Conservation (phyloP, 805 yeast species). For the Starmerella kuoi region DNA sequence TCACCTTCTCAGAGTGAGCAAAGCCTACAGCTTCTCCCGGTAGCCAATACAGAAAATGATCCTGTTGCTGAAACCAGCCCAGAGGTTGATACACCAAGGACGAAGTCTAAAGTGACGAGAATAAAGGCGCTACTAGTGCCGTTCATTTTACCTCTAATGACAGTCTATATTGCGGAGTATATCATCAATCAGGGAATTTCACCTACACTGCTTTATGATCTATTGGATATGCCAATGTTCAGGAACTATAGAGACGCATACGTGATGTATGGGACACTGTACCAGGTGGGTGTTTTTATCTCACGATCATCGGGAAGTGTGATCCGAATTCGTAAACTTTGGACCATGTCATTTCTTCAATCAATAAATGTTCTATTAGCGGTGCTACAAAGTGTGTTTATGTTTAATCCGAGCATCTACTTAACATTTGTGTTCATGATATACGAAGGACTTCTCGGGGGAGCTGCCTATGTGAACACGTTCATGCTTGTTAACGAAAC, state of each 20-base stretch:
- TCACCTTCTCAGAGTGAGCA: neutral
- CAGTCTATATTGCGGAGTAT: conserved; percentile 81
- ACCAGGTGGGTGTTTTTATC: conserved; percentile 85
- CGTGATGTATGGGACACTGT: conserved; percentile 79
- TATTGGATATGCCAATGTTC: conserved; percentile 55
- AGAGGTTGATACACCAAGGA: neutral
- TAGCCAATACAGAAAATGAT: no score
- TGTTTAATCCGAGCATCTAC: conserved; percentile 49
- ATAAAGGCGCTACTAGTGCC: conserved; percentile 28
- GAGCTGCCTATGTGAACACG: conserved; percentile 81
- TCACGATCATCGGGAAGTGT: conserved; percentile 73
- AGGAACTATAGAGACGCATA: conserved; percentile 66
- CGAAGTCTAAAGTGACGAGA: conserved; percentile 20
- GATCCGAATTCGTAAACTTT: conserved; percentile 46
- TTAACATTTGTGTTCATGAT: conserved; percentile 50
- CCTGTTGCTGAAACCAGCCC: neutral
- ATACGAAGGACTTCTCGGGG: conserved; percentile 83
- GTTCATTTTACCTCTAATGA: conserved; percentile 69
- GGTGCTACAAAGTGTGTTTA: conserved; percentile 50
- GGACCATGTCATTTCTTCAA: conserved; percentile 57
- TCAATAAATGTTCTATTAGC: conserved; percentile 46
- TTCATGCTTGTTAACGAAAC: conserved; percentile 63
- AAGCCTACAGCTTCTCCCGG: neutral
- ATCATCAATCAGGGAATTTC: conserved; percentile 83
- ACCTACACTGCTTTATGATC: conserved; percentile 73